Conservation (phyloP, 2,329 filamentous ascomycete species). For the Tolypocladium guangdongense region DNA sequence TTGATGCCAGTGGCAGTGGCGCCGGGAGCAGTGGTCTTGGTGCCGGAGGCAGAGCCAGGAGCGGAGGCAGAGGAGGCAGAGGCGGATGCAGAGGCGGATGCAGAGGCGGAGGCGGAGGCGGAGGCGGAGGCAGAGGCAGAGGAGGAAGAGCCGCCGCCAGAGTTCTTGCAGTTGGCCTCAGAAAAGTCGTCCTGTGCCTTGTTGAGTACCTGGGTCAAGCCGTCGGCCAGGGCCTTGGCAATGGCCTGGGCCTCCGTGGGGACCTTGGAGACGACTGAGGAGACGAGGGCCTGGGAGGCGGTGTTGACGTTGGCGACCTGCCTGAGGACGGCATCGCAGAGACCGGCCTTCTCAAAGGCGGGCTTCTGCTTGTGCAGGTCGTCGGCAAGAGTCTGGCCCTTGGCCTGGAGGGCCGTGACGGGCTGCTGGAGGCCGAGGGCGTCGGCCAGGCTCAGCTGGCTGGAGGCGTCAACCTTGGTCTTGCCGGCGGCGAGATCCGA, state of each 20-base stretch:
- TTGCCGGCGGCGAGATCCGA: slow-evolving; percentile 8
- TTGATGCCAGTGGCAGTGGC: background rate
- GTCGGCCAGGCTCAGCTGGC: slow-evolving; percentile 6
- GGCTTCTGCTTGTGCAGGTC: slow-evolving; percentile 16
- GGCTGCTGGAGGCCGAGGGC: slow-evolving; percentile 8
- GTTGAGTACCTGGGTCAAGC: slow-evolving; percentile 12
- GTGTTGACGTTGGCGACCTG: slow-evolving; percentile 13
- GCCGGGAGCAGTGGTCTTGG: slow-evolving; percentile 2
- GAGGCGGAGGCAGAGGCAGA: background rate
- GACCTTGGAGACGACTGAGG: slow-evolving; percentile 18
- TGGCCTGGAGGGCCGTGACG: slow-evolving; percentile 12
- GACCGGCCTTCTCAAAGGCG: slow-evolving; percentile 15
- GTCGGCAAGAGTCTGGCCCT: slow-evolving; percentile 12
- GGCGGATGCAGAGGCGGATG: background rate
- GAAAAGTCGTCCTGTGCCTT: slow-evolving; percentile 14
- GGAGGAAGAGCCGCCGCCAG: no score
- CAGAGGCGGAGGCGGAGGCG: background rate
- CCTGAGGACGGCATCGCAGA: slow-evolving; percentile 14
- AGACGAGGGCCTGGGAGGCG: slow-evolving; percentile 15
- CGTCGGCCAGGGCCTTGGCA: slow-evolving; percentile 13
- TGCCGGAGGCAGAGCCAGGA: background rate
- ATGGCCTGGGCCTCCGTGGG: slow-evolving; percentile 16
- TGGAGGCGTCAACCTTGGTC: slow-evolving; percentile 5
- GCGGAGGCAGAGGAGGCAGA: background rate
- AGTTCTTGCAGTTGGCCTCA: slow-evolving; percentile 18